These are phyloP conservation scores for Cystobasidium tubakii DNA, from an alignment of 768 basidiomycete species.

Conservation along the genomic window DNA sequence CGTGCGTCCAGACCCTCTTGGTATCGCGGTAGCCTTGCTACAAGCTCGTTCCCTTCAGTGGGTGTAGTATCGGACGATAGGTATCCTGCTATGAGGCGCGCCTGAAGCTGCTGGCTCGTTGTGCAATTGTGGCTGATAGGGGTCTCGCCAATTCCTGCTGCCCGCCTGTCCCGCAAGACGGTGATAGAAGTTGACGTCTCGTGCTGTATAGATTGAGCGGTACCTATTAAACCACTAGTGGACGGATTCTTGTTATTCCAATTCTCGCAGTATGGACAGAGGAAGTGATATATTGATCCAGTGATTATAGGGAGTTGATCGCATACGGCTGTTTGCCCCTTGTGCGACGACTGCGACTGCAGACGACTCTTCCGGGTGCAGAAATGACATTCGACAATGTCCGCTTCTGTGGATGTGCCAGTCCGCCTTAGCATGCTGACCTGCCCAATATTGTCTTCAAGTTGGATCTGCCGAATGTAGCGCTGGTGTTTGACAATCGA, in stretches of 20 bases:
- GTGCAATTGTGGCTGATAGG: constrained; percentile 15
- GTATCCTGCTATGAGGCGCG: constrained; percentile 30
- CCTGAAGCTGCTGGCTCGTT: constrained; percentile 29
- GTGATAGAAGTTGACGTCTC: not conserved
- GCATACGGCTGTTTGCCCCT: not conserved
- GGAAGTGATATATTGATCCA: constrained; percentile 17
- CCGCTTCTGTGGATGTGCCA: not conserved
- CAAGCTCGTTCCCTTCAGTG: constrained; percentile 3
- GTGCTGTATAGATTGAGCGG: not conserved
- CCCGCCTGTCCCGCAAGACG: not conserved
- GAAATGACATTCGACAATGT: constrained; percentile 27
- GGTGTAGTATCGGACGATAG: not conserved
- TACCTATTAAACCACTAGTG: constrained; percentile 19
- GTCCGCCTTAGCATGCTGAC: not conserved
- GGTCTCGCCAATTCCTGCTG: not conserved
- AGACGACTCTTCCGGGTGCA: not conserved
- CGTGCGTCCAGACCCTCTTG: constrained; percentile 21
- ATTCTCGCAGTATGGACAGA: constrained; percentile 12
- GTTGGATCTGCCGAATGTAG: no score
- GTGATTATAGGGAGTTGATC: not conserved
- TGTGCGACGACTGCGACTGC: not conserved
- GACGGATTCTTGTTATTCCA: constrained; percentile 15
- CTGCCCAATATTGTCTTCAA: not conserved
- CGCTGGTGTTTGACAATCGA: not conserved
- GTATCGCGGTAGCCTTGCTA: not conserved